phyloP scores from a whole-genome alignment of 495 filamentous ascomycete species.

The Penicillium egyptiacum region DNA sequence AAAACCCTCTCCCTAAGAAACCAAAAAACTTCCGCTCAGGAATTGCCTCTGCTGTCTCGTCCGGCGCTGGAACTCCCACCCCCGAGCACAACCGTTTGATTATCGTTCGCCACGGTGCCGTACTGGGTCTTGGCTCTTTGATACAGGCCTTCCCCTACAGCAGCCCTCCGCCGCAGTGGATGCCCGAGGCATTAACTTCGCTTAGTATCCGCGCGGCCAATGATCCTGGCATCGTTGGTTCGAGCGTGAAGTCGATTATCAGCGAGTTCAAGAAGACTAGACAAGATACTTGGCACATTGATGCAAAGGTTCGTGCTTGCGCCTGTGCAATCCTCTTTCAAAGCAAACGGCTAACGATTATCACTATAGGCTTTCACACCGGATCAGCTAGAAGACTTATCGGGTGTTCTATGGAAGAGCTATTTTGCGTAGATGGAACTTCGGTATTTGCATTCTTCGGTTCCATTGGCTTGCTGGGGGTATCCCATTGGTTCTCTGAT shows the following conservation, averaged over 20 bases:
- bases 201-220: slow-evolving; percentile 81
- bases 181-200: slow-evolving; percentile 87
- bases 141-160: slow-evolving; percentile 97
- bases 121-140: slow-evolving; percentile 85
- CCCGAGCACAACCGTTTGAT: slow-evolving; percentile 80
- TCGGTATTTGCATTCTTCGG: not conserved
- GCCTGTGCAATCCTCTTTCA: not conserved
- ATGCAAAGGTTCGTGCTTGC: slow-evolving; percentile 74
- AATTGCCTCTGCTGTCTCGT: slow-evolving; percentile 42
- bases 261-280: slow-evolving; percentile 99
- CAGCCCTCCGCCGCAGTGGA: slow-evolving; percentile 88
- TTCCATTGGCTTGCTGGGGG: not conserved
- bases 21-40: slow-evolving; percentile 41
- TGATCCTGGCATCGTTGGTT: slow-evolving; percentile 90
- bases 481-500: not conserved
- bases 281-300: slow-evolving; percentile 97
- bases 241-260: slow-evolving; percentile 93
- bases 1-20: slow-evolving; percentile 85
- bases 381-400: slow-evolving; percentile 92
- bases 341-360: slow-evolving; percentile 29
- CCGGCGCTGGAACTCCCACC: slow-evolving; percentile 71
- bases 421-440: slow-evolving; percentile 75
- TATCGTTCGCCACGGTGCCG: slow-evolving; percentile 82
- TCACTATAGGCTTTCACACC: slow-evolving; percentile 73
- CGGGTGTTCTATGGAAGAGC: slow-evolving; percentile 98